Evolutionary conservation across 164 flowering plant species (phyloP).

Genomic region (Sedum album): DNA sequence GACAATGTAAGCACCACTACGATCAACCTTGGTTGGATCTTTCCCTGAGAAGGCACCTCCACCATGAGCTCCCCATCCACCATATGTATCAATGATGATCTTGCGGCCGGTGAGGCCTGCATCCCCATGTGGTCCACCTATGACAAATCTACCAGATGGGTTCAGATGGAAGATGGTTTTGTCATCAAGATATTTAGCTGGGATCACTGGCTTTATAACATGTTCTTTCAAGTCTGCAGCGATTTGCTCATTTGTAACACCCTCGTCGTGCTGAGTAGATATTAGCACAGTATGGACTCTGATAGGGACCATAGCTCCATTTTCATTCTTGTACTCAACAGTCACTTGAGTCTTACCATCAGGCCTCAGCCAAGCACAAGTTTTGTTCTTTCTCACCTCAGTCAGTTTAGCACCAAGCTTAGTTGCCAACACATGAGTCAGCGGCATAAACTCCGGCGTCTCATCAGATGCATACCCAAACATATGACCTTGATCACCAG

Average conservation of each 20-base stretch:
- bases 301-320: not conserved
- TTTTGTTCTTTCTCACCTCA: not conserved
- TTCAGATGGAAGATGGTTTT: not conserved
- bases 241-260: not conserved
- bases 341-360: not conserved
- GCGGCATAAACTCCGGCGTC: not conserved
- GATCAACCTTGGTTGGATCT: not conserved
- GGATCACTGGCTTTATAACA: not conserved
- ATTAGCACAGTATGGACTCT: not conserved
- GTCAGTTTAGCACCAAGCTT: not conserved
- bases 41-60: not conserved
- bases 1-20: not conserved
- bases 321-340: not conserved
- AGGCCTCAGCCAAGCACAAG: not conserved
- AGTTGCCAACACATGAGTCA: not conserved
- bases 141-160: not conserved
- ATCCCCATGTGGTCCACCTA: not conserved
- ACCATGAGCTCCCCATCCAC: not conserved
- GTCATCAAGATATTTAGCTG: not conserved
- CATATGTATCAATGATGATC: not conserved
- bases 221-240: not conserved
- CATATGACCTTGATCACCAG: not conserved
- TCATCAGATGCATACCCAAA: not conserved
- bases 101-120: not conserved
- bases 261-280: not conserved